These are phyloP conservation scores for Leccinum subgranulosum DNA, from an alignment of 768 basidiomycete genomes.

Conservation along the genomic window DNA sequence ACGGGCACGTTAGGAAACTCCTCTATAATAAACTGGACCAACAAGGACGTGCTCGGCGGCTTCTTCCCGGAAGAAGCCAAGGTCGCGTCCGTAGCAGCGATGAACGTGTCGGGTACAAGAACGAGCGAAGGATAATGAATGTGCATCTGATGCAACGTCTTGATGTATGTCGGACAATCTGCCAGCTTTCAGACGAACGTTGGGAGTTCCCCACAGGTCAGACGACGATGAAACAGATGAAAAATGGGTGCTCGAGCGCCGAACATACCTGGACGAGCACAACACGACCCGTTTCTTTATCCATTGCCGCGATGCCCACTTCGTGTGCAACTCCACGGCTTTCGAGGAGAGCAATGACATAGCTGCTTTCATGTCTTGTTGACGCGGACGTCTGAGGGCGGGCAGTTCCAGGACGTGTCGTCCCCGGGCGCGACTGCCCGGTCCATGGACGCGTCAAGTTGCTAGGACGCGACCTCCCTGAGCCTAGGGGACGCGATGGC, in stretches of 20 bases:
- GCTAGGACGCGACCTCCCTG: slow-evolving; percentile 14
- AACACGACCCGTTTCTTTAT: slow-evolving; percentile 72
- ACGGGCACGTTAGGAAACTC: slow-evolving; percentile 68
- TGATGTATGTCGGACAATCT: slow-evolving; percentile 87
- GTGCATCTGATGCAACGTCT: slow-evolving; percentile 84
- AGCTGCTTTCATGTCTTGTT: slow-evolving; percentile 54
- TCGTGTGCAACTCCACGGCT: slow-evolving; percentile 78
- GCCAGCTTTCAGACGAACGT: slow-evolving; percentile 50
- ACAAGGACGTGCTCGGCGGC: slow-evolving; percentile 48
- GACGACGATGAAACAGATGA: not conserved
- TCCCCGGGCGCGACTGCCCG: slow-evolving; percentile 52
- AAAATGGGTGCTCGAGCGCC: not conserved
- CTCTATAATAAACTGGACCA: slow-evolving; percentile 70
- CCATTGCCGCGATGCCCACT: slow-evolving; percentile 85
- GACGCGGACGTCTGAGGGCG: slow-evolving; percentile 68
- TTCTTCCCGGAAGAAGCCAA: slow-evolving; percentile 43
- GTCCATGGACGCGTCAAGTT: slow-evolving; percentile 46
- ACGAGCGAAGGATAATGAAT: slow-evolving; percentile 67
- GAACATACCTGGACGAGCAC: slow-evolving; percentile 70
- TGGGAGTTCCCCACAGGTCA: not conserved
- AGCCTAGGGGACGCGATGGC: slow-evolving; percentile 9
- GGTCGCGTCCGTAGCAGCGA: slow-evolving; percentile 54
- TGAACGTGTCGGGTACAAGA: slow-evolving; percentile 79
- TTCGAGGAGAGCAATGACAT: slow-evolving; percentile 69
- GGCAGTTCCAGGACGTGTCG: slow-evolving; percentile 34